phyloP scores from a whole-genome alignment of 2,329 filamentous ascomycete genomes.

The Apiospora rasikravindrae region DNA sequence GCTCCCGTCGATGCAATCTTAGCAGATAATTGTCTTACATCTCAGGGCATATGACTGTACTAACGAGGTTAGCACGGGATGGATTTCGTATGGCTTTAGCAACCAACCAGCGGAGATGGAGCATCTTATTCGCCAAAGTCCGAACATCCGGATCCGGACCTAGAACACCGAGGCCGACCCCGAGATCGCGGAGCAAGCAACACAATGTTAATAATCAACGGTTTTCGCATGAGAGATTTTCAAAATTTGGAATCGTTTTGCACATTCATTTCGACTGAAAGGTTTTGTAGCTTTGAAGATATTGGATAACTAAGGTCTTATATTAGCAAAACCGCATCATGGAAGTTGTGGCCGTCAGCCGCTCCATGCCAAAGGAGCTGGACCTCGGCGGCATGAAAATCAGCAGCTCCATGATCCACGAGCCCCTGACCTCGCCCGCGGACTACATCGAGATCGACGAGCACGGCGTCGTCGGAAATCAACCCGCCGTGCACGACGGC shows the following conservation, averaged over 20 bases:
- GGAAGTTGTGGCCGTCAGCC: constrained; percentile 34
- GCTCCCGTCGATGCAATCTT: no score
- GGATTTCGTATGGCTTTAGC: no score
- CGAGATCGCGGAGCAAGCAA: background rate
- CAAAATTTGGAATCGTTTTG: background rate
- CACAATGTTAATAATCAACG: background rate
- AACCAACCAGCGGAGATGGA: background rate
- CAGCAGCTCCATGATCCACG: constrained; percentile 30
- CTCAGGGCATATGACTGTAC: no score
- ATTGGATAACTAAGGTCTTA: no score
- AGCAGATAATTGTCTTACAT: no score
- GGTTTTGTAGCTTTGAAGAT: background rate
- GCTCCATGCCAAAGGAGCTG: constrained; percentile 25
- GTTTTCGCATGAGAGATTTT: background rate
- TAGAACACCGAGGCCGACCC: background rate
- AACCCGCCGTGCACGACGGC: constrained; percentile 32
- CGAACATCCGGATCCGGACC: background rate
- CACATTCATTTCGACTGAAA: background rate
- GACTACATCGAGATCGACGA: constrained; percentile 33
- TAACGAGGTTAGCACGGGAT: no score
- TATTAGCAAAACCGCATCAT: constrained; percentile 20
- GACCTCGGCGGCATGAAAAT: constrained; percentile 29
- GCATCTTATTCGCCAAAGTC: background rate
- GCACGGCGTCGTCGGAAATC: constrained; percentile 28
- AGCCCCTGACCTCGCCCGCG: constrained; percentile 25